Evolutionary conservation across 805 yeast species (phyloP).

Genomic region (Suhomyces tanzawaensis): DNA sequence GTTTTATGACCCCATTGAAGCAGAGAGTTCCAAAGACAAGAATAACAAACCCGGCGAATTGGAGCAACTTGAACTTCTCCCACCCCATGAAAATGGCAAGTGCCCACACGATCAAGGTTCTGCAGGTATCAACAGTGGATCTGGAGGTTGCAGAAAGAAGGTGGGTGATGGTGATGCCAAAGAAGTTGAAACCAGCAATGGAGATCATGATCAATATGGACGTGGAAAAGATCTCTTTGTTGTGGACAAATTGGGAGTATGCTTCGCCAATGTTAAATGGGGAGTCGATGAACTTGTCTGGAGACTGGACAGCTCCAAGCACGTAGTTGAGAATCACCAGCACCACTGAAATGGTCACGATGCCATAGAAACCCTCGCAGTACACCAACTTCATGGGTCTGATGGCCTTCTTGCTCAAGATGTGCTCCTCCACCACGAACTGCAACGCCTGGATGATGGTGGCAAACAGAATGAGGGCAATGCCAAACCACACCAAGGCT

Average conservation of each 20-base stretch:
- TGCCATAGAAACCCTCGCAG: conserved; percentile 71
- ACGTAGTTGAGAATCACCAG: conserved; percentile 46
- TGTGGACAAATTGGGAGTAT: conserved; percentile 46
- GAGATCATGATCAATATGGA: conserved; percentile 68
- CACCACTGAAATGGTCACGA: conserved; percentile 39
- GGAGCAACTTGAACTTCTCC: conserved; percentile 66
- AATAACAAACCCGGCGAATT: conserved; percentile 59
- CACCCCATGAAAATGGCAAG: conserved; percentile 69
- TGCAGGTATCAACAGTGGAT: conserved; percentile 74
- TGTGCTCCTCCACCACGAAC: conserved; percentile 74
- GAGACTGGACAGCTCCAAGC: conserved; percentile 31
- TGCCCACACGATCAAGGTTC: conserved; percentile 74
- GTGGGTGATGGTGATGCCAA: conserved; percentile 68
- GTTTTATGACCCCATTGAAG: conserved; percentile 66
- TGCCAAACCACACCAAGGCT: conserved; percentile 49
- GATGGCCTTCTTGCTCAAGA: conserved; percentile 51
- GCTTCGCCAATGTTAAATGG: conserved; percentile 56
- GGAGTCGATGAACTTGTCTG: conserved; percentile 41
- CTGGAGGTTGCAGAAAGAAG: conserved; percentile 71
- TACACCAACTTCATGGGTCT: conserved; percentile 68
- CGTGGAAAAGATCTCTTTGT: conserved; percentile 44
- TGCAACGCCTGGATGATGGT: conserved; percentile 72
- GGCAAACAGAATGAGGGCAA: conserved; percentile 55
- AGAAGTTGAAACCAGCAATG: conserved; percentile 68
- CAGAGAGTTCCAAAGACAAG: conserved; percentile 71